Base-by-base conservation (phyloP, 1,284 basidiomycete species). In the Irpex sp. region DNA sequence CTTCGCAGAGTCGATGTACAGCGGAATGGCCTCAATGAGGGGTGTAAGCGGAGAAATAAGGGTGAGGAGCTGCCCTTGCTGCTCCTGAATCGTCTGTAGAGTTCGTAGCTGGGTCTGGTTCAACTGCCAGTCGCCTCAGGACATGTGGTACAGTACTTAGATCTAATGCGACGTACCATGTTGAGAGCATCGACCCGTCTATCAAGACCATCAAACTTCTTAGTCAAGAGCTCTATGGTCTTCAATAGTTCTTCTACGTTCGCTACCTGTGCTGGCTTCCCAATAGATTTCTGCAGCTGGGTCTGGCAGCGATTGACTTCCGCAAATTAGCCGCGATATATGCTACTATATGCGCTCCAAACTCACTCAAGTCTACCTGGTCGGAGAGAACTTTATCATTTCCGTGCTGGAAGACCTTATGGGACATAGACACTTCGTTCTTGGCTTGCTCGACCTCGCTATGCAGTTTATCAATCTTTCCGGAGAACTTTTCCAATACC, bases 401-500 rank as follows among this genome's bases (percentile, higher is more conserved):
- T 27, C 79, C 80, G 10, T 72, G 73, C 65, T 80, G 74, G 22
- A 81, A 79, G 22, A 79, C 70, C 70, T 78, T 78, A 65, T 79
- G 75, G 4, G 79, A 76, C 1, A 72, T 72, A 15, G 73, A 54
- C 6, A 83, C 75, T 70, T 82, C 80, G 60, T 77, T 71, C 67
- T 77, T 80, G 43, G 78, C 74, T 24, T 77, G 71, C 32, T 82
- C 80, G 1, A 82, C 71, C 4, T 71, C 77, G 11, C 66, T 66
- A 4, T 78, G 74, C n/a, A 84, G 75, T 24, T 73, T 75, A 10
- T 86, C 86, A 10, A 89, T 85, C 56, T 85, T 83, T 18, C 81
- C 80, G 0, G 89, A 86, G 73, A 92, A 92, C 73, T 83, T 87
- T 78, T 93, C 90, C 60, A 93, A 83, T 70, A 89, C 87, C 11